Conservation (phyloP, 495 filamentous ascomycete genomes). For the Xylaria telfairii region DNA sequence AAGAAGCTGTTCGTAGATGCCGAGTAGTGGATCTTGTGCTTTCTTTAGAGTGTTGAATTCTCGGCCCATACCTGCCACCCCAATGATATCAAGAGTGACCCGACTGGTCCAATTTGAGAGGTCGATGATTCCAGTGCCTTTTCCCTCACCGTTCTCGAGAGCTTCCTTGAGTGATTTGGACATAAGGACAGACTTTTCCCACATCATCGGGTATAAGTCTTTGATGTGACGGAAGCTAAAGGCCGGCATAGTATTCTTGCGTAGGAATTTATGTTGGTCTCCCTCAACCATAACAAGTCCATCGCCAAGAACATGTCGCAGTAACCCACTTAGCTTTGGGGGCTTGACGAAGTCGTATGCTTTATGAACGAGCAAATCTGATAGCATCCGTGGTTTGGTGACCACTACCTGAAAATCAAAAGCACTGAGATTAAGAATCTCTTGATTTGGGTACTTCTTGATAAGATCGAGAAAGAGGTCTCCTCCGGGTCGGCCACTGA, state of each 20-base stretch:
- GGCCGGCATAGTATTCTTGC: conserved; percentile 75
- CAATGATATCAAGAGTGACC: conserved; percentile 78
- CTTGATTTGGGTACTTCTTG: conserved; percentile 49
- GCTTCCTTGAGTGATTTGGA: conserved; percentile 40
- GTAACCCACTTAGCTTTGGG: conserved; percentile 50
- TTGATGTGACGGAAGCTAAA: conserved; percentile 80
- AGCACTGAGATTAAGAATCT: conserved; percentile 74
- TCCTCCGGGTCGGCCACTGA: conserved; percentile 43
- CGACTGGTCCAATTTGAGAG: conserved; percentile 66
- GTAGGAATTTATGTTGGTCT: conserved; percentile 74
- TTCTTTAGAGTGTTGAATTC: conserved; percentile 70
- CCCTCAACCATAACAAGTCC: conserved; percentile 78
- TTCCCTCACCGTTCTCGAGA: conserved; percentile 41
- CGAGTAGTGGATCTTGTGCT: conserved; percentile 62
- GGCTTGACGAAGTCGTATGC: conserved; percentile 78
- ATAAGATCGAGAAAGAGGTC: conserved; percentile 55
- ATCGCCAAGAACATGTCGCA: conserved; percentile 66
- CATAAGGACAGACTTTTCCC: conserved; percentile 59
- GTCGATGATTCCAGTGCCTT: conserved; percentile 57
- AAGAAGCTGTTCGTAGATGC: conserved; percentile 65
- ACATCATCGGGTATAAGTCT: conserved; percentile 77
- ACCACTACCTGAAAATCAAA: conserved; percentile 68
- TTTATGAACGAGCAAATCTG: conserved; percentile 65
- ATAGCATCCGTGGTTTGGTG: conserved; percentile 62
- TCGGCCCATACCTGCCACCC: conserved; percentile 71